phyloP scores from a whole-genome alignment of 768 basidiomycete species.

The Agaricus blazei region DNA sequence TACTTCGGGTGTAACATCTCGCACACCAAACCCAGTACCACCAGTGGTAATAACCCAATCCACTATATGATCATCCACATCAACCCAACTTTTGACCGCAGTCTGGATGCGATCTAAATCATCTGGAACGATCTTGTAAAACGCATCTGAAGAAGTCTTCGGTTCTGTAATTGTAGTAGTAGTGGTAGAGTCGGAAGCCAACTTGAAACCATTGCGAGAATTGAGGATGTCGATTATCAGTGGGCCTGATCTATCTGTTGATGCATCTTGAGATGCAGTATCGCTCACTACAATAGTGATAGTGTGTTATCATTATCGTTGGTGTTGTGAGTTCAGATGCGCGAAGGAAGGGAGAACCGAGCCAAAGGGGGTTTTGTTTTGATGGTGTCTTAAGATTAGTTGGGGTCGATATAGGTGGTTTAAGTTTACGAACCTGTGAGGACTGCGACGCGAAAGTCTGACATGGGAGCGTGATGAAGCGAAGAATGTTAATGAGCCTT shows the following conservation, averaged over 20 bases:
- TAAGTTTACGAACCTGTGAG: slow-evolving; percentile 15
- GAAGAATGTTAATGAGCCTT: neutral
- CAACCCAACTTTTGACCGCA: slow-evolving; percentile 41
- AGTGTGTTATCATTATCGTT: too few species aligned
- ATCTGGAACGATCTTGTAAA: slow-evolving; percentile 58
- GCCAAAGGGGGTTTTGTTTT: neutral
- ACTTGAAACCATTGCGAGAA: slow-evolving; percentile 14
- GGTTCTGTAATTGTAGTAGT: too few species aligned
- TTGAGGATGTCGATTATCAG: slow-evolving; percentile 48
- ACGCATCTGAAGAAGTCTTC: slow-evolving; percentile 16
- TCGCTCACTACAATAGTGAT: slow-evolving; percentile 54
- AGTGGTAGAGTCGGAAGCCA: neutral
- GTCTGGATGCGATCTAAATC: slow-evolving; percentile 47
- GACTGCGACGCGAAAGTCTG: slow-evolving; percentile 14
- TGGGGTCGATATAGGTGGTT: neutral
- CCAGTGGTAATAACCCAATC: slow-evolving; percentile 83
- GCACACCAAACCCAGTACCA: slow-evolving; percentile 80
- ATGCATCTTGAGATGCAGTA: slow-evolving; percentile 45
- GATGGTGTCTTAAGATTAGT: neutral
- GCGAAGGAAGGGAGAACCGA: neutral
- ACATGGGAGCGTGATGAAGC: neutral
- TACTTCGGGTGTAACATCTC: slow-evolving; percentile 85
- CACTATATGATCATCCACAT: slow-evolving; percentile 29
- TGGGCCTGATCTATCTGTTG: slow-evolving; percentile 64
- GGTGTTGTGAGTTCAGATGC: too few species aligned